A percentile compares a stretch with the other conserved stretches of the same genome.
Evolutionary conservation across 805 yeast species (phyloP).

Genomic region (Zygosaccharomyces bailii): DNA sequence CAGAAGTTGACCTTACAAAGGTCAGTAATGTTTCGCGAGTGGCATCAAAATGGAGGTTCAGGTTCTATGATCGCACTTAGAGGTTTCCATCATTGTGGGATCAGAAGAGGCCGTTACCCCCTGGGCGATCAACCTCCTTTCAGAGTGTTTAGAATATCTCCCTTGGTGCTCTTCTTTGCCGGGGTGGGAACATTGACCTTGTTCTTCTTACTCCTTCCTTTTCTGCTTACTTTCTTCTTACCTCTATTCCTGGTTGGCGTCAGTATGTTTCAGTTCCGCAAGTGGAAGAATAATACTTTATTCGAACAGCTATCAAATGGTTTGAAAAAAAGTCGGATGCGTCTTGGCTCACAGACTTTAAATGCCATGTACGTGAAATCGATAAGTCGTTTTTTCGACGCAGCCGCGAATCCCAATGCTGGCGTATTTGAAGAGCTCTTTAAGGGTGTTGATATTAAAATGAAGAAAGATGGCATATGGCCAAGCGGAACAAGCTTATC

Average conservation of each 20-base stretch:
- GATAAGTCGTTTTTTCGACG: constrained; percentile 7
- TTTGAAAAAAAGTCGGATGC: constrained; percentile 18
- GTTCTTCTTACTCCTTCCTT: constrained; percentile 18
- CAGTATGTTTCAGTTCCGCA: constrained; percentile 24
- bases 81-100: not conserved
- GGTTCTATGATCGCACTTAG: not conserved
- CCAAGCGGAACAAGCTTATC: constrained; percentile 7
- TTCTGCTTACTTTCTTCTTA: constrained; percentile 21
- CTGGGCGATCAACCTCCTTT: constrained; percentile 11
- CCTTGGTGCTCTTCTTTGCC: constrained; percentile 15
- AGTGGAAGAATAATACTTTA: constrained; percentile 23
- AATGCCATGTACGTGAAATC: constrained; percentile 17
- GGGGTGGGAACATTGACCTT: constrained; percentile 16
- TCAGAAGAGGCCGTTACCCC: constrained; percentile 3
- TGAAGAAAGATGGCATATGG: constrained; percentile 11
- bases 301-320: constrained; percentile 16
- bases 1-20: not conserved
- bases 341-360: constrained; percentile 17
- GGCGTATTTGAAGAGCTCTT: constrained; percentile 10
- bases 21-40: not conserved
- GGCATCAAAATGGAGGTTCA: not conserved
- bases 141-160: constrained; percentile 15
- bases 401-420: constrained; percentile 5
- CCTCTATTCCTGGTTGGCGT: constrained; percentile 25
- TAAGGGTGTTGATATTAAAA: constrained; percentile 8